These are phyloP conservation scores for Termitomyces sp. DNA, from an alignment of 768 basidiomycete genomes.

Conservation along the genomic window DNA sequence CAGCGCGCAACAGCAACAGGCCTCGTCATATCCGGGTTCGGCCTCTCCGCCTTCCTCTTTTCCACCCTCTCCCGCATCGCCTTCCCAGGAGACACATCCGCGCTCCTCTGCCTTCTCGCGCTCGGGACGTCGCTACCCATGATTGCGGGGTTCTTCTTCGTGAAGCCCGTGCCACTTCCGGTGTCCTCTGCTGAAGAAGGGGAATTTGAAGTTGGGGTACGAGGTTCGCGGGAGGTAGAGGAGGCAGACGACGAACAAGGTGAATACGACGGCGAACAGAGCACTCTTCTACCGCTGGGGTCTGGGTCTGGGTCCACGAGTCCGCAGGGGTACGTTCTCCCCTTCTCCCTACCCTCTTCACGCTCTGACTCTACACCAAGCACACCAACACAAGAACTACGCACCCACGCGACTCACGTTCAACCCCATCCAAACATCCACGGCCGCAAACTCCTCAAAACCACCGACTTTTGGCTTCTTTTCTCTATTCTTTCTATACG, in stretches of 20 bases:
- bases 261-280: constrained; percentile 7
- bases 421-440: too few species aligned
- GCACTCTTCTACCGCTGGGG: background rate
- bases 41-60: constrained; percentile 89
- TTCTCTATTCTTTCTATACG: constrained; percentile 49
- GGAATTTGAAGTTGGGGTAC: background rate
- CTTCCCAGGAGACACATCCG: constrained; percentile 76
- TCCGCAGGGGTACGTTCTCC: background rate
- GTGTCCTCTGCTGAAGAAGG: constrained; percentile 48
- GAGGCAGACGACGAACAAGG: background rate
- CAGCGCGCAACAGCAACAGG: constrained; percentile 79
- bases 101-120: constrained; percentile 71
- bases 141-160: constrained; percentile 70
- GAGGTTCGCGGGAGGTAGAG: background rate
- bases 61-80: constrained; percentile 67
- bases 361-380: constrained; percentile 13
- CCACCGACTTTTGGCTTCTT: constrained; percentile 25
- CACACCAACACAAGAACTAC: too few species aligned
- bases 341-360: constrained; percentile 6
- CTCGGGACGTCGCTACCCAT: constrained; percentile 79
- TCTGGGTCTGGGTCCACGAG: too few species aligned
- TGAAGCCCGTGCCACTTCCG: constrained; percentile 68
- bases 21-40: constrained; percentile 82
- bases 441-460: constrained; percentile 17
- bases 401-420: too few species aligned